A percentile compares a stretch with the other conserved stretches of the same genome.
Evolutionary conservation across 768 basidiomycete species (phyloP).

Genomic region (Boletales sp.): DNA sequence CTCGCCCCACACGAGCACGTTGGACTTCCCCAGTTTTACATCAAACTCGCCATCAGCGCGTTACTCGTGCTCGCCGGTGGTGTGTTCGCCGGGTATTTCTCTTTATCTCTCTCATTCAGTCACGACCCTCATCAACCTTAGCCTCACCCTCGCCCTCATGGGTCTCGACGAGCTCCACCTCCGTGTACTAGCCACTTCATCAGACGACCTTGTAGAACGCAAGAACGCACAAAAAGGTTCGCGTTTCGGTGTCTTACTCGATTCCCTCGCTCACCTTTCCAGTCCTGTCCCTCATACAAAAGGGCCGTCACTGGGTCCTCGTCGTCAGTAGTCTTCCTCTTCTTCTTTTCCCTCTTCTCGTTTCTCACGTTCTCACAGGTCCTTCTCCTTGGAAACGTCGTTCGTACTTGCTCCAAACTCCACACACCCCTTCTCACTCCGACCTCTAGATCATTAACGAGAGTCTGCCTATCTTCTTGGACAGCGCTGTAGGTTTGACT

Average conservation of each 20-base stretch:
- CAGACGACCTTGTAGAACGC: slow-evolving; percentile 67
- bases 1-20: slow-evolving; percentile 23
- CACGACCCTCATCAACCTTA: slow-evolving; percentile 24
- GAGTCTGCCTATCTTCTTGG: slow-evolving; percentile 78
- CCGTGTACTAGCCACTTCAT: slow-evolving; percentile 78
- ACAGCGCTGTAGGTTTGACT: slow-evolving; percentile 51
- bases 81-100: slow-evolving; percentile 83
- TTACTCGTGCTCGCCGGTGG: slow-evolving; percentile 81
- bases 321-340: slow-evolving; percentile 50
- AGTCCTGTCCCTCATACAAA: slow-evolving; percentile 56
- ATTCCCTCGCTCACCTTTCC: slow-evolving; percentile 1
- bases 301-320: slow-evolving; percentile 89
- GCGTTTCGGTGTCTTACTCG: neutral
- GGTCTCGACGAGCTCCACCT: slow-evolving; percentile 90
- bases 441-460: slow-evolving; percentile 69
- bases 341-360: neutral
- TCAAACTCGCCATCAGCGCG: slow-evolving; percentile 63
- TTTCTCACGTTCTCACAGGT: slow-evolving; percentile 45
- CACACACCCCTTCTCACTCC: neutral
- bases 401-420: slow-evolving; percentile 31
- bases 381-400: slow-evolving; percentile 85
- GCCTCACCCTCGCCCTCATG: slow-evolving; percentile 90
- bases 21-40: slow-evolving; percentile 69
- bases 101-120: neutral
- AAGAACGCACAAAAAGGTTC: slow-evolving; percentile 68